Percentiles rank a stretch among this genome's conserved stretches.
These are phyloP conservation scores for Leptographium flavum DNA, from an alignment of 2,329 filamentous ascomycete species.

Conservation along the genomic window DNA sequence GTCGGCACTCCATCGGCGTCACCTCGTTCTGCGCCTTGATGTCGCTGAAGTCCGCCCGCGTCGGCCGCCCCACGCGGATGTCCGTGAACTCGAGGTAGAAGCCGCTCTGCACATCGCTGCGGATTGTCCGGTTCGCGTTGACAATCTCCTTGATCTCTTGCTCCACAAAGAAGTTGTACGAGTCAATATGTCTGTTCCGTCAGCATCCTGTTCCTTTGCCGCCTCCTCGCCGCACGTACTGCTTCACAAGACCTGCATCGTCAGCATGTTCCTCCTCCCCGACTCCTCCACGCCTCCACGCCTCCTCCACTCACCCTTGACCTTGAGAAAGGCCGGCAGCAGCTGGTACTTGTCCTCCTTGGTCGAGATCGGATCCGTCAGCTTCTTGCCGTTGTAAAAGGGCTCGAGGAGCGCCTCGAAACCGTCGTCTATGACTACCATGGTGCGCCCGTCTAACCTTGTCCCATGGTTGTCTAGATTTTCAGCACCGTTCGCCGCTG, in stretches of 20 bases:
- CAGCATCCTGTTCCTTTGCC: not conserved
- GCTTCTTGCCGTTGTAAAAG: constrained; percentile 54
- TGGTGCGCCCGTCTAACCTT: constrained; percentile 13
- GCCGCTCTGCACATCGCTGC: constrained; percentile 81
- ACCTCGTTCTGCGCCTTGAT: constrained; percentile 58
- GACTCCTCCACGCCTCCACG: no score
- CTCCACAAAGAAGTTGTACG: constrained; percentile 96
- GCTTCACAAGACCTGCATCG: constrained; percentile 63
- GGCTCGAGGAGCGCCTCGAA: constrained; percentile 54
- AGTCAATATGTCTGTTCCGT: constrained; percentile 65
- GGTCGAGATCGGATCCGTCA: constrained; percentile 49
- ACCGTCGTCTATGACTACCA: constrained; percentile 44
- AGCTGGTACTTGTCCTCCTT: constrained; percentile 91
- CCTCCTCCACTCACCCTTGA: constrained; percentile 56
- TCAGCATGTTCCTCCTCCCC: not conserved
- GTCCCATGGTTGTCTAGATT: not conserved
- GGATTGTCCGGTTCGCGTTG: constrained; percentile 73
- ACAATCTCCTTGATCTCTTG: constrained; percentile 96
- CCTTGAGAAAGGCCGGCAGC: constrained; percentile 91
- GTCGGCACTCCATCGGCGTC: constrained; percentile 88
- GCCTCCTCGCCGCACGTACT: constrained; percentile 30
- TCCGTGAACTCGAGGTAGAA: constrained; percentile 92
- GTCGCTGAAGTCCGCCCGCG: constrained; percentile 62
- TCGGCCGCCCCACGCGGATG: constrained; percentile 73
- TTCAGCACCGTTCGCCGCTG: no score